Conservation (phyloP, 345 rosid species). For the Acer saccharum region DNA sequence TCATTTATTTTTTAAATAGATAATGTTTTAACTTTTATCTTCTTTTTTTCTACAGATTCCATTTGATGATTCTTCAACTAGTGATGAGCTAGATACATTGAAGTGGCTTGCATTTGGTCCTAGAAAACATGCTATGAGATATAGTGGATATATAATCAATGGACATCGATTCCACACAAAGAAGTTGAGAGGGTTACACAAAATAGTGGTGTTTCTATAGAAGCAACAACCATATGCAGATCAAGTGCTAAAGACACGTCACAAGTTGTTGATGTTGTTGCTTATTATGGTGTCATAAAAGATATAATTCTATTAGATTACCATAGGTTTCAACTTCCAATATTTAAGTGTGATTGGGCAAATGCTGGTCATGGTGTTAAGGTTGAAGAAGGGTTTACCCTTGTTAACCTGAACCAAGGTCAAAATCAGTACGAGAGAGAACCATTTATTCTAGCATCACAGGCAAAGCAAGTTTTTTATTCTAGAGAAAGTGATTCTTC, state of each 20-base stretch:
- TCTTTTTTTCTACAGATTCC: too few relatives aligned
- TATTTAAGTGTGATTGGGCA: background rate
- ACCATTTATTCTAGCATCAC: background rate
- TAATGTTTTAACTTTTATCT: too few relatives aligned
- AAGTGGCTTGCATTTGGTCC: background rate
- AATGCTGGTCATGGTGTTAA: background rate
- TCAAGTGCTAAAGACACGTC: background rate
- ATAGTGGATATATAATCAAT: background rate
- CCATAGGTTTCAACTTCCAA: background rate
- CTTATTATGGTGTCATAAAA: background rate
- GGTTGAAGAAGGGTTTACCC: background rate
- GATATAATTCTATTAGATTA: background rate
- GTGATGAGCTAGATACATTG: background rate
- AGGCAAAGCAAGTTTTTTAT: background rate
- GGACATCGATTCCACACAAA: background rate
- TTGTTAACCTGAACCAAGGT: background rate
- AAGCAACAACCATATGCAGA: background rate
- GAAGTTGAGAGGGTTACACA: background rate
- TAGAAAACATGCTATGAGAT: background rate
- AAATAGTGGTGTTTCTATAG: background rate
- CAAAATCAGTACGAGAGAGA: background rate
- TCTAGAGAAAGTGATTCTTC: background rate
- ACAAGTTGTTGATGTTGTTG: background rate
- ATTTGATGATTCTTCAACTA: too few relatives aligned
- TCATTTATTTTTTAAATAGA: too few relatives aligned